Base-by-base conservation (phyloP, 768 basidiomycete species). In the Panellus pusillus region DNA sequence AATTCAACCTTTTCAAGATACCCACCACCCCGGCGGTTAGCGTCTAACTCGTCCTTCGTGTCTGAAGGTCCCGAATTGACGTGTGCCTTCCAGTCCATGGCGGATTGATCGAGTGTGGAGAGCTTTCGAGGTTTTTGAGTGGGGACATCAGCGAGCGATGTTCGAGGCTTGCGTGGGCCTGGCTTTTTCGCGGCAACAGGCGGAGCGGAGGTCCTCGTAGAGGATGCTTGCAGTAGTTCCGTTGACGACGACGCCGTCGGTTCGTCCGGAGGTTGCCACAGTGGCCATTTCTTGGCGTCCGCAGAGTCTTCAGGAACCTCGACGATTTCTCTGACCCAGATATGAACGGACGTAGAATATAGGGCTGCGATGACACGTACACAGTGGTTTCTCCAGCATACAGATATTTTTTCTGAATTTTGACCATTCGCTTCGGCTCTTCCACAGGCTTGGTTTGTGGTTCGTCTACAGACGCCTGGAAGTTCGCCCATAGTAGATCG, bases 1-100 rank as follows among this genome's bases (percentile, higher is more conserved):
- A 93, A 94, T 36, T 92, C 90, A 28, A 91, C 82, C 70, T 89
- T 93, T 61, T 91, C 91, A 17, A 94, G 72, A 68, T 89, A 94
- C 0, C 91, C 89, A 9, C 88, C 90, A 0, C 84, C 81, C 38
- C 85, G 79, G 43, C 86, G 74, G 54, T 91, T 86, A 3, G 81
- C 81, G 44, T 87, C 82, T n/a, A 94, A 75, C 56, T 90, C 87
- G 60, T 91, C 85, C 55, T 81, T 78, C 9, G 86, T 63, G 3
- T 73, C 78, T 0, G 73, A 52, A 17, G 66, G 62, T 46, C 78
- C 69, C 0, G 76, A 56, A 17, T 76, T 68, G 13, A 91, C 68
- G 61, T 93, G 90, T 0, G 81, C 69, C 27, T 78, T 77, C 92
- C 92, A 94, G 65, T 94, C 92, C 80, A 94, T 83, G 12, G 87